Evolutionary conservation across 768 basidiomycete species (phyloP), one percentile per base, ranked within the genome.

Genomic region (Trametes gibbosa): DNA sequence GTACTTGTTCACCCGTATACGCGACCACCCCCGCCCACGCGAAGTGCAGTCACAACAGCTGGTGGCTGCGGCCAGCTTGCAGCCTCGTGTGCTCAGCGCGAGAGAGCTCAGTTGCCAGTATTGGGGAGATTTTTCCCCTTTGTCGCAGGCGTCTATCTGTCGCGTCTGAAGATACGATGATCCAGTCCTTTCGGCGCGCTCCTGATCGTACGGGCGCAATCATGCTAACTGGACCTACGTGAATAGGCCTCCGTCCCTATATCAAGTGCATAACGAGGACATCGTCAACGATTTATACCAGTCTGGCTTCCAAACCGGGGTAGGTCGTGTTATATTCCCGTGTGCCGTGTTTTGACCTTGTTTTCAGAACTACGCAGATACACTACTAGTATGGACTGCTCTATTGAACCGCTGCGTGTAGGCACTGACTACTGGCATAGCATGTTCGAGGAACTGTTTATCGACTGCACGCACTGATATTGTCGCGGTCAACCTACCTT

Each of bases 401-500:
- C 16, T 52, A 34, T 52, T 57, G 19, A 16, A 27, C 9, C 23
- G 24, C 39, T 27, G 9, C 7, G 14, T 17, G 45, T 41, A 10
- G 41, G 13, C 21, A 35, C 14, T 55, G 49, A 56, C 65, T 55
- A 56, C 45, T 7, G 3, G 19, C 59, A 34, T 68, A 91, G 87
- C 88, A 89, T 76, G 84, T 89, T 56, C 83, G 85, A 69, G 84
- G 87, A 78, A 83, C 83, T 72, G 77, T 79, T 60, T 92, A 91
- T 72, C 83, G 84, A 54, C 82, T 92, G 35, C 90, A 94, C 75
- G 84, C 87, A 63, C 89, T 95, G 72, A 87, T 95, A 64, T 79
- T 95, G 62, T 90, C 92, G 60, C 87, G 88, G 53, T 94, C 92
- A 32, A 92, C 94, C 37, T 90, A 85, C 74, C 83, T 95, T 68